These are phyloP conservation scores for Yamadazyma ubonensis DNA, from an alignment of 805 yeast genomes.

Conservation along the genomic window DNA sequence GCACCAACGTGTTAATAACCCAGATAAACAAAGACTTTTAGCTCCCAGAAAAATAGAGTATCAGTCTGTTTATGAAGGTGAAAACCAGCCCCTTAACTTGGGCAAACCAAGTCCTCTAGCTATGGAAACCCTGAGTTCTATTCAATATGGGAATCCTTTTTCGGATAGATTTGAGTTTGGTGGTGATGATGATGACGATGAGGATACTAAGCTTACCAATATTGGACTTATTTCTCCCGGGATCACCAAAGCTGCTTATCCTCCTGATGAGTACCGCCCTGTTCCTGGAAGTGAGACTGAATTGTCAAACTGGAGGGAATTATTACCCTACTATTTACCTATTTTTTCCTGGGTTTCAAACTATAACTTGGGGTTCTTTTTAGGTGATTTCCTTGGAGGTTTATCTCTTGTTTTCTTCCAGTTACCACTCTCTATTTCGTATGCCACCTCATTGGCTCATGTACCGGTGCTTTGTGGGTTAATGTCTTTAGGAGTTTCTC, in stretches of 20 bases:
- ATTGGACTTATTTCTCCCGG: background rate
- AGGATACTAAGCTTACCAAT: background rate
- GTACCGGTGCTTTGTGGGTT: slow-evolving; percentile 43
- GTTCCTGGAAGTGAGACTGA: slow-evolving; percentile 21
- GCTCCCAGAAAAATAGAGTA: slow-evolving; percentile 11
- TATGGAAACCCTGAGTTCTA: background rate
- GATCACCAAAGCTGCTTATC: background rate
- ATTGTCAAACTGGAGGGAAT: slow-evolving; percentile 26
- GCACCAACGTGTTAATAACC: slow-evolving; percentile 20
- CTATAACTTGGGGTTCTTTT: slow-evolving; percentile 40
- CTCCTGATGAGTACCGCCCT: slow-evolving; percentile 22
- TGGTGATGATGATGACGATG: background rate
- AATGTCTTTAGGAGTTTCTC: slow-evolving; percentile 38
- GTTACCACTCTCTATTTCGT: slow-evolving; percentile 68
- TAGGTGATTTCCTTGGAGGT: slow-evolving; percentile 79
- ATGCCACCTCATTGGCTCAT: slow-evolving; percentile 42
- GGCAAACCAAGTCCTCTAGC: slow-evolving; percentile 8
- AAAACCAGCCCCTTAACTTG: slow-evolving; percentile 13
- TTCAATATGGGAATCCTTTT: slow-evolving; percentile 1
- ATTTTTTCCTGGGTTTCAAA: slow-evolving; percentile 64
- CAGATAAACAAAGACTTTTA: slow-evolving; percentile 11
- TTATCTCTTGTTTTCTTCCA: slow-evolving; percentile 86
- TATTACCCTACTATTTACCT: slow-evolving; percentile 65
- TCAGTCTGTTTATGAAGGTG: slow-evolving; percentile 16
- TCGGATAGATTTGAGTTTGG: background rate